phyloP scores from a whole-genome alignment of 2,329 filamentous ascomycete genomes.

The Pseudogymnoascus sp. region DNA sequence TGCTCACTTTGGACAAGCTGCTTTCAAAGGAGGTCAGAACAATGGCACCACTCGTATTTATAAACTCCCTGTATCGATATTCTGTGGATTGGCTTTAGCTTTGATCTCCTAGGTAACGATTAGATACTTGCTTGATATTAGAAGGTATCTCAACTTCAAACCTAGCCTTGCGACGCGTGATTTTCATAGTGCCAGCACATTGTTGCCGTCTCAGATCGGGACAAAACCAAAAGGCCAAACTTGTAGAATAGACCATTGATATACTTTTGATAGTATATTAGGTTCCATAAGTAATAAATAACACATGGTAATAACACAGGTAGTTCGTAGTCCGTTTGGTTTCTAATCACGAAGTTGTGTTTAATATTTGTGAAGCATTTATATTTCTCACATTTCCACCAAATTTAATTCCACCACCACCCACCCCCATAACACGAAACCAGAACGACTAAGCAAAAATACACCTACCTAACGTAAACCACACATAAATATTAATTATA shows the following conservation, averaged over 20 bases:
- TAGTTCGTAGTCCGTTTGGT: background rate
- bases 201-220: background rate
- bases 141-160: background rate
- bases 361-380: background rate
- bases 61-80: background rate
- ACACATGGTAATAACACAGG: background rate
- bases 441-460: background rate
- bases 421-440: background rate
- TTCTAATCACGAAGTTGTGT: background rate
- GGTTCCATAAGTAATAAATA: background rate
- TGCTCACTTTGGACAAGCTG: background rate
- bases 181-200: background rate
- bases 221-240: background rate
- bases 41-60: background rate
- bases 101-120: background rate
- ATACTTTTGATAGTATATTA: background rate
- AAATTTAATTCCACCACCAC: background rate
- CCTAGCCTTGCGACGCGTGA: background rate
- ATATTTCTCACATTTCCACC: constrained; percentile 5
- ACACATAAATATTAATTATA: background rate
- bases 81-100: too few species aligned
- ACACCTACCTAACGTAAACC: background rate
- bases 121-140: background rate
- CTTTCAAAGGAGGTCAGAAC: background rate
- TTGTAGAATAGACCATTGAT: background rate